Evolutionary conservation across 139 green algal genomes (phyloP).

Genomic region (Axilococcus clingmanii): DNA sequence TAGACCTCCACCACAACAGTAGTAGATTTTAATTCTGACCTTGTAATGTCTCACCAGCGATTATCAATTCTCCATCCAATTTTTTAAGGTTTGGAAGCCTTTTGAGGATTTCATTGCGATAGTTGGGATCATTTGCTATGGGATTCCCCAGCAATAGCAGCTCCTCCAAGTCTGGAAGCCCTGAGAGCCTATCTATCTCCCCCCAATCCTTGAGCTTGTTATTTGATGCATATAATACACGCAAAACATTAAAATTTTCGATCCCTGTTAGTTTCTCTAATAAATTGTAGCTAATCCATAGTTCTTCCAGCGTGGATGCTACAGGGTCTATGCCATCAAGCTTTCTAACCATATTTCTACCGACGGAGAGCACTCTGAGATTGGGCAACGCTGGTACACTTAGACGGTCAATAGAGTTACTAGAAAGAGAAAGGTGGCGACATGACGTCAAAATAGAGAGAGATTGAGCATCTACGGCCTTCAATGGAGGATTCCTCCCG

Average conservation of each 20-base stretch:
- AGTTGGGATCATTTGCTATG: slow-evolving; percentile 68
- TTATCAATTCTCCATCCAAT: slow-evolving; percentile 82
- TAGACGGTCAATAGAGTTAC: slow-evolving; percentile 95
- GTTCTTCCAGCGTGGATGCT: slow-evolving; percentile 75
- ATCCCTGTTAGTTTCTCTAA: slow-evolving; percentile 70
- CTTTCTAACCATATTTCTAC: slow-evolving; percentile 90
- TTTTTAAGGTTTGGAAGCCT: slow-evolving; percentile 65
- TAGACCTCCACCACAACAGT: slow-evolving; percentile 1
- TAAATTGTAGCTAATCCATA: slow-evolving; percentile 92
- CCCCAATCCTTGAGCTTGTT: slow-evolving; percentile 74
- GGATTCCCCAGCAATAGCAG: slow-evolving; percentile 84
- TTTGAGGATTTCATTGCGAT: slow-evolving; percentile 63
- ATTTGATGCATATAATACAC: slow-evolving; percentile 79
- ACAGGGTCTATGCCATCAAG: slow-evolving; percentile 86
- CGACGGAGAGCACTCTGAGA: slow-evolving; percentile 73
- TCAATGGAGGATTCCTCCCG: too few relatives aligned
- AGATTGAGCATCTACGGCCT: too few relatives aligned
- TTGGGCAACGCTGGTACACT: slow-evolving; percentile 65
- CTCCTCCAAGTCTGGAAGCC: slow-evolving; percentile 62
- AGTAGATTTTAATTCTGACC: too few relatives aligned
- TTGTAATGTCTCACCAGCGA: too few relatives aligned
- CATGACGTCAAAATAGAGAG: too few relatives aligned
- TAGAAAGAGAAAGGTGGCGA: slow-evolving; percentile 81
- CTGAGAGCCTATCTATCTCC: slow-evolving; percentile 64
- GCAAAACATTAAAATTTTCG: slow-evolving; percentile 72